Evolutionary conservation across 108 stramenopile genomes (phyloP).

Genomic region (Fragilariopsis cylindrus): DNA sequence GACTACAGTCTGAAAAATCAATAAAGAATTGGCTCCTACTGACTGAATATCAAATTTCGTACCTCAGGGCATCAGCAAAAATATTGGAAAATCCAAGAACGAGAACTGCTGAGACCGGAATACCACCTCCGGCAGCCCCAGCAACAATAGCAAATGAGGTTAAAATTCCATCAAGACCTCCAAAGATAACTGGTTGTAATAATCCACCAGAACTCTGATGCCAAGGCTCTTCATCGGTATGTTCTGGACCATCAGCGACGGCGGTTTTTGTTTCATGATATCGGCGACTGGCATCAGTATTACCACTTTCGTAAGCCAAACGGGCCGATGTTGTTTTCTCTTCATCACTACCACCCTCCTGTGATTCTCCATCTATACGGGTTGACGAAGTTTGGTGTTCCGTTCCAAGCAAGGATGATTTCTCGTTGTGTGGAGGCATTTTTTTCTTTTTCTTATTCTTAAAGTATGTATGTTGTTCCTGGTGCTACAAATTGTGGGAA

Average conservation of each 20-base stretch:
- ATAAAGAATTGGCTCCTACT: too few relatives aligned
- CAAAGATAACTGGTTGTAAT: constrained; percentile 86
- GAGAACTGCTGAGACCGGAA: constrained; percentile 85
- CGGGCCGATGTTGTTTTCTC: constrained; percentile 38
- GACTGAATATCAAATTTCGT: background rate
- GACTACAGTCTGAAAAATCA: too few relatives aligned
- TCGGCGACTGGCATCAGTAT: constrained; percentile 56
- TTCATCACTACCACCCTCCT: background rate
- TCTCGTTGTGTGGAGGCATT: constrained; percentile 11
- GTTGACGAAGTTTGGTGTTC: background rate
- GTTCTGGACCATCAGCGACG: constrained; percentile 2
- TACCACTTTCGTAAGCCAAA: constrained; percentile 60
- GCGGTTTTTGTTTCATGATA: constrained; percentile 60
- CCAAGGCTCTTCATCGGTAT: constrained; percentile 46
- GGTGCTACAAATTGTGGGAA: too few relatives aligned
- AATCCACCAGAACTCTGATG: constrained; percentile 83
- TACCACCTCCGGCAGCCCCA: constrained; percentile 92
- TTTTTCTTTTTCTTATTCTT: background rate
- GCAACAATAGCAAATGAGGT: constrained; percentile 98
- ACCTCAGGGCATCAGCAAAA: constrained; percentile 92
- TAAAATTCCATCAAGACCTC: constrained; percentile 97
- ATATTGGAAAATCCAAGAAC: constrained; percentile 96
- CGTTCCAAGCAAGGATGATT: background rate
- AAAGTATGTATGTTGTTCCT: background rate
- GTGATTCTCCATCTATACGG: background rate